Evolutionary conservation across 495 filamentous ascomycete species (phyloP).

Genomic region (Penicillium parvum): DNA sequence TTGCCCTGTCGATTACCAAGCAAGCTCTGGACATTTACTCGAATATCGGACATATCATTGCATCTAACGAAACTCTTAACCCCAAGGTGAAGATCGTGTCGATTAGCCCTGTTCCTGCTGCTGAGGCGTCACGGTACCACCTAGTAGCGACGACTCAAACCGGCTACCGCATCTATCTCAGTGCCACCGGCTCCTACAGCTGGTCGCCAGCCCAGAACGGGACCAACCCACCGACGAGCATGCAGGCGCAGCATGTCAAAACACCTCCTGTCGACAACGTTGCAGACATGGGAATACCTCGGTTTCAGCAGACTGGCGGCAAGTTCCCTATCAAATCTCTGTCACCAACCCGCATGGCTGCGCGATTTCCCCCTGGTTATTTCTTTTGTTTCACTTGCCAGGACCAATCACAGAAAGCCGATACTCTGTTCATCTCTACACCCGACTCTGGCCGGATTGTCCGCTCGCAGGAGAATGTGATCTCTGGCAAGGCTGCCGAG

Average conservation of each 20-base stretch:
- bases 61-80: constrained; percentile 60
- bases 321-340: constrained; percentile 43
- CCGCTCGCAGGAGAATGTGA: constrained; percentile 48
- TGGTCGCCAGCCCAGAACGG: constrained; percentile 53
- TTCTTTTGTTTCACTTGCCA: constrained; percentile 76
- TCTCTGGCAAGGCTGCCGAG: constrained; percentile 55
- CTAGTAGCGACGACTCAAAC: constrained; percentile 87
- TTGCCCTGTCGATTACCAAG: constrained; percentile 55
- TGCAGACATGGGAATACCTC: constrained; percentile 20
- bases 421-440: constrained; percentile 76
- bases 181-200: constrained; percentile 74
- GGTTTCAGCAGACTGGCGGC: constrained; percentile 24
- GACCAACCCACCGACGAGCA: constrained; percentile 74
- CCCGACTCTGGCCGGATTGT: constrained; percentile 81
- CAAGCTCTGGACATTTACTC: constrained; percentile 50
- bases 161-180: constrained; percentile 87
- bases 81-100: constrained; percentile 68
- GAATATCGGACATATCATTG: constrained; percentile 76
- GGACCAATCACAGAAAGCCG: constrained; percentile 44
- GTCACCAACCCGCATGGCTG: constrained; percentile 50
- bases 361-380: constrained; percentile 80
- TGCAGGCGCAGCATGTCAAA: constrained; percentile 94
- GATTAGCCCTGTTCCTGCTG: constrained; percentile 74
- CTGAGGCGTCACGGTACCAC: constrained; percentile 78
- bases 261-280: constrained; percentile 65